A percentile compares a stretch with the other conserved stretches of the same genome.
phyloP scores from a whole-genome alignment of 306 rosid species.

The Vigna reflexopilosa region DNA sequence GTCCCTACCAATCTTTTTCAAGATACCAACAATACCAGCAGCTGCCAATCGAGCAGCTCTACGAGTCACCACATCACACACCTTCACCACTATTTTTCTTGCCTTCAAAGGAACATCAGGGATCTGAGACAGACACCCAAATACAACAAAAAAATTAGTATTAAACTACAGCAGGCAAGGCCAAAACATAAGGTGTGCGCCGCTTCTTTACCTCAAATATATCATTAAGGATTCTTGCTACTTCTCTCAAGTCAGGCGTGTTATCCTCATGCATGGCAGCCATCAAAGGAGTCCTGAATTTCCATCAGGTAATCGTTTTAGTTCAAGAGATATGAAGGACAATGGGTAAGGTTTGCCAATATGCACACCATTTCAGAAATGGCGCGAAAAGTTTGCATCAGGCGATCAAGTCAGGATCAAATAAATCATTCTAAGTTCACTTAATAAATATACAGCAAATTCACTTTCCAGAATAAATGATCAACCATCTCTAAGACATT shows the following conservation, averaged over 20 bases:
- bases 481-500: background rate
- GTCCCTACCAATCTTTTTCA: slow-evolving; percentile 92
- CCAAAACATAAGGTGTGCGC: background rate
- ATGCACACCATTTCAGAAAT: background rate
- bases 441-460: slow-evolving; percentile 15
- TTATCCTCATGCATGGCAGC: slow-evolving; percentile 92
- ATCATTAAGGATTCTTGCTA: slow-evolving; percentile 66
- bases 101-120: slow-evolving; percentile 69
- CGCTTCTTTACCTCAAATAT: slow-evolving; percentile 64
- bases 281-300: slow-evolving; percentile 76
- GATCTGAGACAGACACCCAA: slow-evolving; percentile 60
- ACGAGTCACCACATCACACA: slow-evolving; percentile 80
- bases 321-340: slow-evolving; percentile 6
- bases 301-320: slow-evolving; percentile 23
- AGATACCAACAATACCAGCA: slow-evolving; percentile 84
- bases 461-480: background rate
- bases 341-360: background rate
- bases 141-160: slow-evolving; percentile 6
- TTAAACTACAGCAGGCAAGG: slow-evolving; percentile 11
- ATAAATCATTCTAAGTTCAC: background rate
- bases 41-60: slow-evolving; percentile 95
- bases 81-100: slow-evolving; percentile 74
- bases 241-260: slow-evolving; percentile 76
- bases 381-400: background rate
- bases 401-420: background rate